Percentiles rank a stretch among this genome's conserved stretches.
phyloP scores from a whole-genome alignment of 2,329 filamentous ascomycete species.

The Fusarium sp. region DNA sequence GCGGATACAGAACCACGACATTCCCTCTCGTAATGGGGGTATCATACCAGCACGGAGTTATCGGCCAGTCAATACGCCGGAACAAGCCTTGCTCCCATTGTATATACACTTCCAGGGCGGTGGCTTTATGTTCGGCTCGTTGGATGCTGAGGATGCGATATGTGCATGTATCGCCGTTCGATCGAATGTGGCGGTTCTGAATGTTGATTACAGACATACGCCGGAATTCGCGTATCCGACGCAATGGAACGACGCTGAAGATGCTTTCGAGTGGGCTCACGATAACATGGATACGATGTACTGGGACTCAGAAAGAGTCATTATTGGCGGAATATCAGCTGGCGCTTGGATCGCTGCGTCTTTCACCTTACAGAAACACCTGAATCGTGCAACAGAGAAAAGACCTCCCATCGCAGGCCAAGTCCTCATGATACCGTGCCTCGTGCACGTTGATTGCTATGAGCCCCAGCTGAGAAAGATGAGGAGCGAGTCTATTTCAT shows the following conservation, averaged over 20 bases:
- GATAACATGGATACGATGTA: neutral
- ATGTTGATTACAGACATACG: slow-evolving; percentile 1
- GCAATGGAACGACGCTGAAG: slow-evolving; percentile 6
- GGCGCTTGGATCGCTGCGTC: slow-evolving; percentile 6
- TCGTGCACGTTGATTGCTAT: slow-evolving; percentile 2
- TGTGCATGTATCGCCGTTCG: neutral
- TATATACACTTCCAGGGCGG: slow-evolving; percentile 12
- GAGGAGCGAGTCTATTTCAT: neutral
- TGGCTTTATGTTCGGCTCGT: slow-evolving; percentile 8
- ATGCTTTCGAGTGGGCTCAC: slow-evolving; percentile 7
- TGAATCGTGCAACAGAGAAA: neutral
- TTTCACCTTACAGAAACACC: neutral
- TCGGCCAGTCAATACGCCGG: rapidly evolving
- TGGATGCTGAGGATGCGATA: slow-evolving; percentile 2
- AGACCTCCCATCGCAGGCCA: neutral
- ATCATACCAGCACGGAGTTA: neutral
- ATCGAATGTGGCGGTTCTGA: neutral
- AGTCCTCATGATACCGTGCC: slow-evolving; percentile 3
- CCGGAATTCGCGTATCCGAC: neutral
- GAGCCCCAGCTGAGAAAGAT: neutral
- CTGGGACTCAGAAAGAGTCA: neutral
- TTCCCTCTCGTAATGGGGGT: neutral
- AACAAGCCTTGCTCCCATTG: neutral
- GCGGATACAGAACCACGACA: rapidly evolving
- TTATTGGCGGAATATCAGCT: slow-evolving; percentile 1